Conservation (phyloP, 2,329 filamentous ascomycete species). For the Aspergillus udagawae region DNA sequence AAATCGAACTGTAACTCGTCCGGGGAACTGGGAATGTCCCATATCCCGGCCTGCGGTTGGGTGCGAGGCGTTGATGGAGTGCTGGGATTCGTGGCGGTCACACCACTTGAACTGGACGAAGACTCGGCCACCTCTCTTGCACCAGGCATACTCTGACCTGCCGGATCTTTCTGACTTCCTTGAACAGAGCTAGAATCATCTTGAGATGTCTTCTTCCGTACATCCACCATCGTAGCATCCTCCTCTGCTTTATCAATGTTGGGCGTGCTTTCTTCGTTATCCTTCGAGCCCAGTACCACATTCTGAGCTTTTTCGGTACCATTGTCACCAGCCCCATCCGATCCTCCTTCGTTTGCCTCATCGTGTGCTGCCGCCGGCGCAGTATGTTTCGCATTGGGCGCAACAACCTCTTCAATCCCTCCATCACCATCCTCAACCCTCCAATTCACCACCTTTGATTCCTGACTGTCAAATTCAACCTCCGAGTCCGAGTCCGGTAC, state of each 20-base stretch:
- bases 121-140: background rate
- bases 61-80: slow-evolving; percentile 11
- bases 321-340: background rate
- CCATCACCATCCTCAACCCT: slow-evolving; percentile 10
- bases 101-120: slow-evolving; percentile 1
- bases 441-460: slow-evolving; percentile 12
- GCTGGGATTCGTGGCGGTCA: slow-evolving; percentile 2
- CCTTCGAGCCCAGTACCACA: background rate
- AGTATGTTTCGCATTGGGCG: too few relatives aligned
- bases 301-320: background rate
- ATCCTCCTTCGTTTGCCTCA: background rate
- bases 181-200: background rate
- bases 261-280: background rate
- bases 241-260: background rate
- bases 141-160: background rate
- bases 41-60: slow-evolving; percentile 17
- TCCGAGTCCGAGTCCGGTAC: slow-evolving; percentile 50
- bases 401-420: slow-evolving; percentile 1
- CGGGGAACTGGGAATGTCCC: slow-evolving; percentile 30
- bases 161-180: background rate
- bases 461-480: slow-evolving; percentile 37
- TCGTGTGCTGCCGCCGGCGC: background rate
- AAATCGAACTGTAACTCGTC: slow-evolving; percentile 34
- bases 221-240: background rate
- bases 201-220: background rate